Evolutionary conservation across 2,329 filamentous ascomycete species (phyloP).

Genomic region (Microcera coccophila): DNA sequence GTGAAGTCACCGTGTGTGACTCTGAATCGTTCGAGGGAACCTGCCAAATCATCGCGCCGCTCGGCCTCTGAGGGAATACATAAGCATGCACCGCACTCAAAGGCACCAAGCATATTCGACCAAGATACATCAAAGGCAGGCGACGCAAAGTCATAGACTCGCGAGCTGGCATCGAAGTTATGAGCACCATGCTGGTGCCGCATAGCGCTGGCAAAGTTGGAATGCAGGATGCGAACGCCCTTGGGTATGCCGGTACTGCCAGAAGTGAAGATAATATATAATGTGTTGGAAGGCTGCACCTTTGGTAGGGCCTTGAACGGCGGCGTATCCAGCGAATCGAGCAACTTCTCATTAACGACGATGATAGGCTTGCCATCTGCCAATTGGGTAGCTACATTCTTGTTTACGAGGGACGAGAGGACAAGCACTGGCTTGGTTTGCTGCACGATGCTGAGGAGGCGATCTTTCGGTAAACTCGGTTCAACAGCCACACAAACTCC

Average conservation of each 20-base stretch:
- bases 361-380: not conserved
- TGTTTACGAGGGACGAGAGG: not conserved
- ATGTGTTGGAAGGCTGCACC: not conserved
- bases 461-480: not conserved
- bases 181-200: not conserved
- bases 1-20: too few relatives aligned
- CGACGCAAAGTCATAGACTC: not conserved
- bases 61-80: conserved; percentile 21
- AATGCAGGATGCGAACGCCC: conserved; percentile 1
- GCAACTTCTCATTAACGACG: not conserved
- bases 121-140: conserved; percentile 13
- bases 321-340: not conserved
- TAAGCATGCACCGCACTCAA: conserved; percentile 16
- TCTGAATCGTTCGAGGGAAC: too few relatives aligned
- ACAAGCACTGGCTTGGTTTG: not conserved
- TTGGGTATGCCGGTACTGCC: conserved; percentile 15
- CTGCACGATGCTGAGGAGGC: not conserved
- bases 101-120: conserved; percentile 7
- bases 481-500: not conserved
- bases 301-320: not conserved
- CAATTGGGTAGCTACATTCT: not conserved
- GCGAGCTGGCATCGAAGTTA: not conserved
- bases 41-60: too few relatives aligned
- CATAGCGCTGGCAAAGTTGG: not conserved
- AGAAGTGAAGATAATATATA: conserved; percentile 13